A percentile compares a stretch with the other conserved stretches of the same genome.
Conservation (phyloP, 768 basidiomycete genomes). For the Phlebiopsis gigantea region DNA sequence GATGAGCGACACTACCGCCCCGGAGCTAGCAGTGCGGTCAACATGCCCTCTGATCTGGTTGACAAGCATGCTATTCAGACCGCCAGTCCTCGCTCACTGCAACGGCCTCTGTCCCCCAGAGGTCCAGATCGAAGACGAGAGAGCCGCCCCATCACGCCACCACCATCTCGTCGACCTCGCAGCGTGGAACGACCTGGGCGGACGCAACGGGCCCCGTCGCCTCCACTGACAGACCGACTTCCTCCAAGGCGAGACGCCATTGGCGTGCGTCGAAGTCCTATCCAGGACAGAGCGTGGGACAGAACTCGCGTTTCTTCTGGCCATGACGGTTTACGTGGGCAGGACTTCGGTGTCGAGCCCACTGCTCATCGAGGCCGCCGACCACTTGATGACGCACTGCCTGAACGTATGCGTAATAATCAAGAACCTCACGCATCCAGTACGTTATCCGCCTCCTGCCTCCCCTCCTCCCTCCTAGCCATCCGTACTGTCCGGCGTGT, state of each 20-base stretch:
- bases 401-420: background rate
- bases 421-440: constrained; percentile 33
- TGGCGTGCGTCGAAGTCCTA: background rate
- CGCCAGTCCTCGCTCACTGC: constrained; percentile 5
- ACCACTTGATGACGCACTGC: constrained; percentile 6
- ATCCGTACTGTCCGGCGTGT: constrained; percentile 32
- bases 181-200: constrained; percentile 12
- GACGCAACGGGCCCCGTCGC: constrained; percentile 13
- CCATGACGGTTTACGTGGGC: background rate
- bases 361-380: constrained; percentile 12
- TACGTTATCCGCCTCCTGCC: constrained; percentile 61
- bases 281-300: constrained; percentile 5
- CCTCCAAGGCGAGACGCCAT: background rate
- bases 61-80: constrained; percentile 13
- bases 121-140: constrained; percentile 9
- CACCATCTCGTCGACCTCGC: constrained; percentile 1
- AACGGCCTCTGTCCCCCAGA: constrained; percentile 8
- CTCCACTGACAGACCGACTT: constrained; percentile 10
- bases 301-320: background rate
- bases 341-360: background rate
- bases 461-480: constrained; percentile 21
- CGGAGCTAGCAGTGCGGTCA: constrained; percentile 18
- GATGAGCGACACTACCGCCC: constrained; percentile 67
- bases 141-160: constrained; percentile 17
- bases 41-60: background rate